Evolutionary conservation across 257 asterid genomes (phyloP), one percentile per base, ranked within the genome.

Genomic region (Cruciata laevipes): DNA sequence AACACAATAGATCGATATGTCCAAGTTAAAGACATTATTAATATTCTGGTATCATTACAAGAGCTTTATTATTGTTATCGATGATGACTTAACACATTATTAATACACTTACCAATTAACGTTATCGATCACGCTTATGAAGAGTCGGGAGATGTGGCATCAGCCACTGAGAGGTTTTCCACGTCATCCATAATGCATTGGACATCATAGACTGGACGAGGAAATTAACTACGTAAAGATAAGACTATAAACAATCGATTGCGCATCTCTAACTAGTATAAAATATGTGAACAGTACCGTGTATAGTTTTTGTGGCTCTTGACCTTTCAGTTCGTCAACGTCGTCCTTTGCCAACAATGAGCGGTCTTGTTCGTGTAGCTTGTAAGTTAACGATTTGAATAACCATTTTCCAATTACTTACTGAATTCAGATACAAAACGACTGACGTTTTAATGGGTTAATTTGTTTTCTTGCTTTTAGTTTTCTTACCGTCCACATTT

Each of bases 291-390:
- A n/a, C 13, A 53, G 60, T 12, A 6, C 20, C 38, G 4, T 42
- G 16, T 47, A 58, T 58, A 20, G 63, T 60, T 60, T 60, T 60
- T 16, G 66, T n/a, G 66, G 20, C 49, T 42, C 66, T 33, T 62
- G 66, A 62, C 66, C 66, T 62, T 62, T 62, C 66, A 62, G 66
- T 62, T 62, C 6, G 66, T 61, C 35, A 5, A 62, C 18, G 51
- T 18, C 51, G 55, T 47, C 55, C 66, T 35, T 62, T 62, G 51
- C 66, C 9, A n/a, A 62, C 66, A 35, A 33, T 62, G 66, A 62
- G 51, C 21, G 23, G 66, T 44, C 51, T 35, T 12, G 65, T n/a
- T 60, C 18, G 5, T 47, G 20, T 47, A 61, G 21, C 66, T 32
- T 10, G 14, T 31, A 5, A 5, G 11, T 60, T 60, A 61, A 32